These are phyloP conservation scores for Prunus campanulata DNA, from an alignment of 306 rosid species.

Conservation along the genomic window DNA sequence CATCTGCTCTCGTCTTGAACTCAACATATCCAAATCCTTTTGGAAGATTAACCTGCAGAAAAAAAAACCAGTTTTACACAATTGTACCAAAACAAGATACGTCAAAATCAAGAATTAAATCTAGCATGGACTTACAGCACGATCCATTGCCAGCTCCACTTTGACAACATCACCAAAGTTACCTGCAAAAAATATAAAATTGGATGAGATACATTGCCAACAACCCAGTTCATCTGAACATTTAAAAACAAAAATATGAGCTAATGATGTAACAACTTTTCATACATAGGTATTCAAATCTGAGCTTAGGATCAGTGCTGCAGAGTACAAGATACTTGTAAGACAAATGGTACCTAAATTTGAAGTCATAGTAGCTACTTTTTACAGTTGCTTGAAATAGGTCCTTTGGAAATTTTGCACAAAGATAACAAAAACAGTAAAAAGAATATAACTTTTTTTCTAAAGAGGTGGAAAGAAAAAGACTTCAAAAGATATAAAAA, in stretches of 20 bases:
- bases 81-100: slow-evolving; percentile 1
- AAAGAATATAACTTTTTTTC: background rate
- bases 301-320: background rate
- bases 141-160: slow-evolving; percentile 95
- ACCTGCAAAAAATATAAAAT: slow-evolving; percentile 42
- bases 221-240: background rate
- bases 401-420: background rate
- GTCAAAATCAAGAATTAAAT: slow-evolving; percentile 5
- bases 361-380: background rate
- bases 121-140: slow-evolving; percentile 57
- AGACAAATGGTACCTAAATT: background rate
- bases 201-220: background rate
- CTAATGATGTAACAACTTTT: background rate
- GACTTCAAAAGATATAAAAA: background rate
- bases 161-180: slow-evolving; percentile 83
- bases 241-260: background rate
- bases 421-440: background rate
- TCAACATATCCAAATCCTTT: slow-evolving; percentile 93
- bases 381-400: background rate
- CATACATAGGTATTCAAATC: background rate
- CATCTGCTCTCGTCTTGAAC: slow-evolving; percentile 84
- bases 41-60: slow-evolving; percentile 85
- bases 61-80: background rate
- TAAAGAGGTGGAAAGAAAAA: background rate
- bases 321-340: background rate